Percentiles rank a stretch among this genome's conserved stretches.
Evolutionary conservation across 108 stramenopile genomes (phyloP).

Genomic region (Conticribra weissflogii): DNA sequence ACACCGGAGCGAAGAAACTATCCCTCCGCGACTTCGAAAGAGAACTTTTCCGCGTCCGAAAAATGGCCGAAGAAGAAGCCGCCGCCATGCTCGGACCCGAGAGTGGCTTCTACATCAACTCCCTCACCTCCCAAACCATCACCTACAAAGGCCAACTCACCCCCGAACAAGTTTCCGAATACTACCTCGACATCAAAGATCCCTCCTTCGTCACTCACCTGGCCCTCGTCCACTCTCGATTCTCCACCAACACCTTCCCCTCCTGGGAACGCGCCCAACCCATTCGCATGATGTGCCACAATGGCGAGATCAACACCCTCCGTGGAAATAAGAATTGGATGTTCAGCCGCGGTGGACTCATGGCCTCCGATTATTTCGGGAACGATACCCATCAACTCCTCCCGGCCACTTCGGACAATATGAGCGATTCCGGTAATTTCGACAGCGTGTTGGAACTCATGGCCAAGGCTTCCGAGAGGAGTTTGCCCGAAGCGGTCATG

Average conservation of each 20-base stretch:
- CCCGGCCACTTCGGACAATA: constrained; percentile 88
- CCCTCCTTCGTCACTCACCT: constrained; percentile 86
- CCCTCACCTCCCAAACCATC: constrained; percentile 84
- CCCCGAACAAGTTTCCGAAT: constrained; percentile 92
- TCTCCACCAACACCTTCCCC: constrained; percentile 95
- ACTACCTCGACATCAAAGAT: constrained; percentile 89
- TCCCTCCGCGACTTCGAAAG: constrained; percentile 86
- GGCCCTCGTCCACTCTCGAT: constrained; percentile 93
- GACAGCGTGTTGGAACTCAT: constrained; percentile 94
- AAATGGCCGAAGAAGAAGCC: constrained; percentile 86
- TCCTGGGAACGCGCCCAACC: constrained; percentile 97
- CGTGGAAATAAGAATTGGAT: constrained; percentile 98
- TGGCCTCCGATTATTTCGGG: constrained; percentile 89
- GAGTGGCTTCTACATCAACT: constrained; percentile 91
- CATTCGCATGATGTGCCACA: constrained; percentile 97
- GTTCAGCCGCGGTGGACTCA: constrained; percentile 94
- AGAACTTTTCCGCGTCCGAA: constrained; percentile 88
- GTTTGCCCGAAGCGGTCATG: constrained; percentile 92
- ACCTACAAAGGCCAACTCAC: constrained; percentile 97
- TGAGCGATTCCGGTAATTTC: constrained; percentile 97
- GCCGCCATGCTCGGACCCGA: constrained; percentile 79
- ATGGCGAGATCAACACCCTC: constrained; percentile 97
- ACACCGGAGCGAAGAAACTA: constrained; percentile 47
- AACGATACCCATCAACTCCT: constrained; percentile 84
- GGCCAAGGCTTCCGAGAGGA: constrained; percentile 88